Percentiles rank a stretch among this genome's conserved stretches.
These are phyloP conservation scores for Aspergillus proliferans DNA, from an alignment of 2,329 filamentous ascomycete species.

Conservation along the genomic window DNA sequence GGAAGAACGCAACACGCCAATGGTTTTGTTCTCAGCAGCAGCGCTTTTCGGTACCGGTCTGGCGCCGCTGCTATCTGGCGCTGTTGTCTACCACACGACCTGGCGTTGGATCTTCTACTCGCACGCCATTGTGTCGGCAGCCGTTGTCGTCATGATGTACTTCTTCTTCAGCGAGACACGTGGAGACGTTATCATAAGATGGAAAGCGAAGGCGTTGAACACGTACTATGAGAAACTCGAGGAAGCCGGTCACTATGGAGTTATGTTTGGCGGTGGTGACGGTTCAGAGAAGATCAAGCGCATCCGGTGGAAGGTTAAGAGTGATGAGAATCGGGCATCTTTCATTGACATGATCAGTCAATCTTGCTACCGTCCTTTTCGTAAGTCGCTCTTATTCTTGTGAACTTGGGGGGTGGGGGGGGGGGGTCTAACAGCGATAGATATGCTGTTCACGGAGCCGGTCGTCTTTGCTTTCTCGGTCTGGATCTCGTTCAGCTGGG, in stretches of 20 bases:
- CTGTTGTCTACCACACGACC: conserved; percentile 58
- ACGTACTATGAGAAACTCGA: conserved; percentile 73
- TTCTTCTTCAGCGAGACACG: conserved; percentile 75
- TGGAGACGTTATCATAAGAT: conserved; percentile 69
- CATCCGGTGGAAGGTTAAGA: conserved; percentile 72
- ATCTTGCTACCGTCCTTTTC: conserved; percentile 72
- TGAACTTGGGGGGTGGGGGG: too few relatives aligned
- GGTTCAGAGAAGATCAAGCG: conserved; percentile 36
- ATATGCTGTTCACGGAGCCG: conserved; percentile 56
- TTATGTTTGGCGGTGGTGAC: conserved; percentile 40
- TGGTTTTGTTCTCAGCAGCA: conserved; percentile 78
- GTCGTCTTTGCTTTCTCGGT: conserved; percentile 70
- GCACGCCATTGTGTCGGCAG: conserved; percentile 64
- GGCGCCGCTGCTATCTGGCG: conserved; percentile 66
- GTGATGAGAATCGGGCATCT: conserved; percentile 68
- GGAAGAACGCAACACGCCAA: conserved; percentile 74
- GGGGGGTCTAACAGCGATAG: conserved; percentile 16
- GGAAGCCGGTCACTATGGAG: conserved; percentile 52
- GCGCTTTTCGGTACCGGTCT: conserved; percentile 74
- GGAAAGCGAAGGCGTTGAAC: conserved; percentile 69
- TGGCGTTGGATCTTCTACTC: conserved; percentile 92
- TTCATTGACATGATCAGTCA: conserved; percentile 64
- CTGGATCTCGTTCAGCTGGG: conserved; percentile 89
- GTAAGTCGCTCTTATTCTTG: conserved; percentile 23
- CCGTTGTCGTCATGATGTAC: conserved; percentile 59